These are phyloP conservation scores for Neopestalotiopsis sp. DNA, from an alignment of 2,329 filamentous ascomycete genomes.

Conservation along the genomic window DNA sequence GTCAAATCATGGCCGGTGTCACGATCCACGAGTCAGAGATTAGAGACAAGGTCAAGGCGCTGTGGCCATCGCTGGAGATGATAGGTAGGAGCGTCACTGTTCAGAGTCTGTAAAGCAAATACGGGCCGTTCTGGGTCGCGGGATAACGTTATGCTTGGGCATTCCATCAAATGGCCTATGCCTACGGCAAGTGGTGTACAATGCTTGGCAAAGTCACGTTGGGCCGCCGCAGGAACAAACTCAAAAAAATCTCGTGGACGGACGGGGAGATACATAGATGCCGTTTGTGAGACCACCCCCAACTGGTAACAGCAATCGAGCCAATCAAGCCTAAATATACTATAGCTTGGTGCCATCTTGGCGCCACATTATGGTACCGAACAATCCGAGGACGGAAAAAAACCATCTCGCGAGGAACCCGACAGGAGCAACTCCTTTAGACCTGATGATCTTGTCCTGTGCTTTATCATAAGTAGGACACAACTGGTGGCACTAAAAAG, in stretches of 20 bases:
- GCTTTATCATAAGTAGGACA: no score
- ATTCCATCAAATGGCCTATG: not conserved
- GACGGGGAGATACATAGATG: not conserved
- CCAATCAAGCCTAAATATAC: no score
- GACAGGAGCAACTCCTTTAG: no score
- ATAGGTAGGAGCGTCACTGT: conserved; percentile 26
- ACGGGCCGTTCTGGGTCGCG: not conserved
- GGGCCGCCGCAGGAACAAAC: not conserved
- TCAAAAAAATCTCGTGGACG: not conserved
- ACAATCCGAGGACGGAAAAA: no score
- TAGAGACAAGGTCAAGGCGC: conserved; percentile 24
- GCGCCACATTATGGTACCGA: no score
- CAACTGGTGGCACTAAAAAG: no score
- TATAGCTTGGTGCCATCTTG: no score
- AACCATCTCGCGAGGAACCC: no score
- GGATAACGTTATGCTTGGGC: not conserved
- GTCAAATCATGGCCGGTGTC: conserved; percentile 31
- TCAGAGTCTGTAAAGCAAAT: conserved; percentile 21
- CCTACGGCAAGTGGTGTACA: not conserved
- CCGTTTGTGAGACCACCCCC: no score
- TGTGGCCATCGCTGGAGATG: conserved; percentile 28
- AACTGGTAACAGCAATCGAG: no score
- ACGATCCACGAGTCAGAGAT: conserved; percentile 28
- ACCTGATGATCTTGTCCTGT: no score
- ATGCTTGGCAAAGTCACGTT: not conserved